A percentile compares a stretch with the other conserved stretches of the same genome.
Conservation (phyloP, 768 basidiomycete species). For the Russula compacta region DNA sequence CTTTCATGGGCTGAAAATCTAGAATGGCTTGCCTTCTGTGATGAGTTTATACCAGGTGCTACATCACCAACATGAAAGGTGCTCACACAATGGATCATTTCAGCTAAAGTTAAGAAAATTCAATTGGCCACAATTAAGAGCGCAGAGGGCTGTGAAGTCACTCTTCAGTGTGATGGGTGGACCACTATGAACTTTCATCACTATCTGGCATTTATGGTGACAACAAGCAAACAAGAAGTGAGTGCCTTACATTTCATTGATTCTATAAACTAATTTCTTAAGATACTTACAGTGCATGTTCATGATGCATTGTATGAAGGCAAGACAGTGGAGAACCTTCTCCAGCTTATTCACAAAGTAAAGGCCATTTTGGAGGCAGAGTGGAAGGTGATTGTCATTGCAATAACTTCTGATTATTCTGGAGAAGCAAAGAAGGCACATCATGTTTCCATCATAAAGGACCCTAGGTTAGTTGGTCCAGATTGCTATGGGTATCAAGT, state of each 20-base stretch:
- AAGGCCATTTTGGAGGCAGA: not conserved
- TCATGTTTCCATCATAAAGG: not conserved
- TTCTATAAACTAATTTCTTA: not conserved
- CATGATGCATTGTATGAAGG: not conserved
- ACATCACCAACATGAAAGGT: not conserved
- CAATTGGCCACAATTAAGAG: not conserved
- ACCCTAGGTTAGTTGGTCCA: not conserved
- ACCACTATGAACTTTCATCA: not conserved
- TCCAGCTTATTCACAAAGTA: not conserved
- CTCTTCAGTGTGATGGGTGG: not conserved
- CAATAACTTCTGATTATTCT: not conserved
- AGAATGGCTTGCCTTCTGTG: not conserved
- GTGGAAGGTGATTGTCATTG: not conserved
- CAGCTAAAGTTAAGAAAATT: not conserved
- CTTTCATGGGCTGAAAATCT: not conserved
- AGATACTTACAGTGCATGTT: not conserved
- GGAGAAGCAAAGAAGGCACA: not conserved
- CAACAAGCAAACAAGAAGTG: not conserved
- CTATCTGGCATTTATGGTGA: not conserved
- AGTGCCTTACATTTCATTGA: too few relatives aligned
- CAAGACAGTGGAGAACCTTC: not conserved
- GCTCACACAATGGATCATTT: not conserved
- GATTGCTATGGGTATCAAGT: not conserved
- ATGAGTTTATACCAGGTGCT: not conserved
- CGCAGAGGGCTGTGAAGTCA: too few relatives aligned